Conservation (phyloP, 495 filamentous ascomycete species). For the Daldinia decipiens region DNA sequence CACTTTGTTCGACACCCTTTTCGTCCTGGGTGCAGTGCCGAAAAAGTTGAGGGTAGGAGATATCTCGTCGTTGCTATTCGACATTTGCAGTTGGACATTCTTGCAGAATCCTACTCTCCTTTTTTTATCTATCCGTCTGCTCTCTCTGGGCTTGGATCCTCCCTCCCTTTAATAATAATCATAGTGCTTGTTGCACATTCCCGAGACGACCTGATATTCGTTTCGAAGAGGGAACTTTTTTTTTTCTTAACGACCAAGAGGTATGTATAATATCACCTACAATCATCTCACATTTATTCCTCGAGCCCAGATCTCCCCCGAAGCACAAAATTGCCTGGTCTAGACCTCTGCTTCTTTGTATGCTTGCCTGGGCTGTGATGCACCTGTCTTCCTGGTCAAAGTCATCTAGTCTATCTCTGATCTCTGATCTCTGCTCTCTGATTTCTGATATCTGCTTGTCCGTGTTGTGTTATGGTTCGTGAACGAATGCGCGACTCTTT, state of each 20-base stretch:
- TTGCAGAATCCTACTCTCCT: conserved; percentile 1
- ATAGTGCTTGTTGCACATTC: conserved; percentile 34
- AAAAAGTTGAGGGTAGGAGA: conserved; percentile 32
- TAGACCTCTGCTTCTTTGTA: conserved; percentile 22
- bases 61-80: conserved; percentile 20
- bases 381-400: conserved; percentile 20
- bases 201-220: conserved; percentile 27
- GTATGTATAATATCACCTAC: conserved; percentile 28
- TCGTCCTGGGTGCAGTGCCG: conserved; percentile 38
- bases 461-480: conserved; percentile 26
- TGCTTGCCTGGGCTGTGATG: conserved; percentile 30
- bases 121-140: background rate
- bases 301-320: conserved; percentile 5
- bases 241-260: conserved; percentile 16
- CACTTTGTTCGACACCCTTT: conserved; percentile 37
- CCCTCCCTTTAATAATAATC: conserved; percentile 26
- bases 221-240: conserved; percentile 3
- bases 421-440: conserved; percentile 8
- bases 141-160: conserved; percentile 16
- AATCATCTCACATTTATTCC: conserved; percentile 16
- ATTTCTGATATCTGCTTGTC: conserved; percentile 12
- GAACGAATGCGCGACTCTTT: conserved; percentile 24
- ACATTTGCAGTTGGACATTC: conserved; percentile 2
- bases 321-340: conserved; percentile 7
- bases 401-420: conserved; percentile 13